Base-by-base conservation (phyloP, 2,329 filamentous ascomycete species). In the Graphilbum sp. region DNA sequence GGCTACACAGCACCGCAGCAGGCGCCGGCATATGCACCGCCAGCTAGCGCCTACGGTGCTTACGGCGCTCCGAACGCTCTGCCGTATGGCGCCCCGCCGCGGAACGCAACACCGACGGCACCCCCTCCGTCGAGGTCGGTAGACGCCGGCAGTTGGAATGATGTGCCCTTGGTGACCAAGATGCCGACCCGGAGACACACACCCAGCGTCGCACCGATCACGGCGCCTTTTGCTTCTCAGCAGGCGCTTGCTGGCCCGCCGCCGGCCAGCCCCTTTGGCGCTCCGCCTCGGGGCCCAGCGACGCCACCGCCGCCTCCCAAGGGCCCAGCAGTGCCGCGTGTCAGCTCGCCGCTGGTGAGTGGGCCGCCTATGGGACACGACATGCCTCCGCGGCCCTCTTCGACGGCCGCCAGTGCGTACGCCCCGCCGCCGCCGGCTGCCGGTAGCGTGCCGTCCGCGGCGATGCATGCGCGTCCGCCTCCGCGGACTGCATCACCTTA, bases 81-180 rank as follows among this genome's bases (percentile, higher is more conserved):
- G n/a, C n/a, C n/a, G n/a, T n/a, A n/a, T n/a, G n/a, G n/a, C n/a
- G n/a, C n/a, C n/a, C 52, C 56, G 13, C 53, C 64, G 37, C 73
- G 79, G 44, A 75, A 72, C 43, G 67, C 72, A 20, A 76, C 74
- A 27, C 70, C 77, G n/a, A 79, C 82, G 15, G 67, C 72, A 12
- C 66, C 74, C 31, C 77, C 85, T 18, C 74, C 83, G 16, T 73
- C 82, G 10, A 75, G 74, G 51, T 64, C 41, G 75, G 16, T 32
- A 52, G 79, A 80, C 45, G 77, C 78, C 45, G 73, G 78, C 21
- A 80, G 82, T 49, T 98, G 90, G 90, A 98, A 98, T 49, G 90
- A 98, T 56, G 79, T 92, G 37, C 90, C 90, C 2, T 71, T 94
- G 50, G 81, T 96, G 34, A 68, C 73, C 34, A 84, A 88, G 62